phyloP scores from a whole-genome alignment of 441 rosid species.

The Populus hybrid region DNA sequence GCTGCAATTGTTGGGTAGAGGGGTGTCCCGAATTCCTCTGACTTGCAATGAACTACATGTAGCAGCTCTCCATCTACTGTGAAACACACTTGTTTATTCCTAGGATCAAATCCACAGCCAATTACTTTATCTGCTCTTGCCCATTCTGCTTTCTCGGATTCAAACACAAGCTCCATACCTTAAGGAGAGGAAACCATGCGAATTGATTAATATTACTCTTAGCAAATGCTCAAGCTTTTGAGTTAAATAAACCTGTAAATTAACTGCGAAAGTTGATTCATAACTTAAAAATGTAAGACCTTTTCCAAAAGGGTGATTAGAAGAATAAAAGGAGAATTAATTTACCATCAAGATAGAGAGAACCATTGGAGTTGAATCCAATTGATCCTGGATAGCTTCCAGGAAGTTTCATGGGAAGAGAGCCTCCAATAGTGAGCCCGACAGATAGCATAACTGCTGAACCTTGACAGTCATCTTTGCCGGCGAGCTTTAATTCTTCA shows the following conservation, averaged over 20 bases:
- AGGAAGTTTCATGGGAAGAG: constrained; percentile 54
- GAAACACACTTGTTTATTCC: constrained; percentile 61
- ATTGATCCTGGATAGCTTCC: constrained; percentile 79
- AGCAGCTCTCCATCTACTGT: constrained; percentile 51
- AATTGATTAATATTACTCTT: neutral
- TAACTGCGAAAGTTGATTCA: neutral
- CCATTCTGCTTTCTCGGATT: constrained; percentile 56
- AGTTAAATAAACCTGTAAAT: neutral
- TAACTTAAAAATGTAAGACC: neutral
- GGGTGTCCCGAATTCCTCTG: constrained; percentile 60
- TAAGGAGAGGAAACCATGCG: constrained; percentile 6
- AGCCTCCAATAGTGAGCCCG: constrained; percentile 65
- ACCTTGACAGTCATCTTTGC: constrained; percentile 30
- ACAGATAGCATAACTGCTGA: constrained; percentile 46
- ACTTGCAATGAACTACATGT: constrained; percentile 55
- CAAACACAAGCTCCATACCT: constrained; percentile 64
- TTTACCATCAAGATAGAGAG: constrained; percentile 84
- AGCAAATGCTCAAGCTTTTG: neutral
- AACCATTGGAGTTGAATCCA: constrained; percentile 83
- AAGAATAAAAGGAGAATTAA: neutral
- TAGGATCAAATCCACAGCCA: constrained; percentile 68
- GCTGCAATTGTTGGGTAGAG: constrained; percentile 66
- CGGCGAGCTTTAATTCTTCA: constrained; percentile 42
- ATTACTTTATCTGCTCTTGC: constrained; percentile 45
- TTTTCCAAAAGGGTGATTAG: neutral